Conservation (phyloP, 1,139 yeast species). For the Nakaseomyces kungkrabaensis region DNA sequence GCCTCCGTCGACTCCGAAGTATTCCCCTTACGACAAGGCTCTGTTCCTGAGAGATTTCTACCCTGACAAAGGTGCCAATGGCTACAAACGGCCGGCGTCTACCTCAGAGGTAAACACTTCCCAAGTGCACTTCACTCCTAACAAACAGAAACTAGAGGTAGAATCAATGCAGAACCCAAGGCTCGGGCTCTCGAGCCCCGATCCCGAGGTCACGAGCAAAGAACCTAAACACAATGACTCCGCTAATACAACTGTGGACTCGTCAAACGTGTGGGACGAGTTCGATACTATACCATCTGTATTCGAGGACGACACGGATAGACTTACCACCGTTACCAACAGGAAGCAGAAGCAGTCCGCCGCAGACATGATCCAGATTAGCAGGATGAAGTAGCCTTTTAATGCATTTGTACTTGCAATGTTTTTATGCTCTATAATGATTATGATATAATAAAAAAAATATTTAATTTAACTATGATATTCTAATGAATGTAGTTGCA, state of each 20-base stretch:
- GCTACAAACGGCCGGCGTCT: not conserved
- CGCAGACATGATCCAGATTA: not conserved
- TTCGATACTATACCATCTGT: conserved; percentile 1
- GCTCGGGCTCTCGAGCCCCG: no score
- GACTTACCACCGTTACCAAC: conserved; percentile 1
- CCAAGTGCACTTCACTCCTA: not conserved
- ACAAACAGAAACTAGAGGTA: not conserved
- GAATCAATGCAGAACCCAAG: not conserved
- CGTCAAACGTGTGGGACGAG: conserved; percentile 2
- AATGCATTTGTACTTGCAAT: no score
- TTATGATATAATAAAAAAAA: no score
- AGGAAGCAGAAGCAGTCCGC: not conserved
- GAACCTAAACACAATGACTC: no score
- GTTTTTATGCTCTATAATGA: no score
- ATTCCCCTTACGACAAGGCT: conserved; percentile 1
- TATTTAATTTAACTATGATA: no score
- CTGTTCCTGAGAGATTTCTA: conserved; percentile 1
- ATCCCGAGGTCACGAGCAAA: no score
- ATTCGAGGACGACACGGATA: not conserved
- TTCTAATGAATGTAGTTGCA: no score
- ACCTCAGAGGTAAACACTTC: not conserved
- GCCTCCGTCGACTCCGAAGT: conserved; percentile 1
- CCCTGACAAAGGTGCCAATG: not conserved
- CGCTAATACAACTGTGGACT: not conserved
- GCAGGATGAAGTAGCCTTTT: not conserved